Evolutionary conservation across 2,329 filamentous ascomycete species (phyloP), one percentile per base, ranked within the genome.

Genomic region (Tolypocladium ophioglossoides): DNA sequence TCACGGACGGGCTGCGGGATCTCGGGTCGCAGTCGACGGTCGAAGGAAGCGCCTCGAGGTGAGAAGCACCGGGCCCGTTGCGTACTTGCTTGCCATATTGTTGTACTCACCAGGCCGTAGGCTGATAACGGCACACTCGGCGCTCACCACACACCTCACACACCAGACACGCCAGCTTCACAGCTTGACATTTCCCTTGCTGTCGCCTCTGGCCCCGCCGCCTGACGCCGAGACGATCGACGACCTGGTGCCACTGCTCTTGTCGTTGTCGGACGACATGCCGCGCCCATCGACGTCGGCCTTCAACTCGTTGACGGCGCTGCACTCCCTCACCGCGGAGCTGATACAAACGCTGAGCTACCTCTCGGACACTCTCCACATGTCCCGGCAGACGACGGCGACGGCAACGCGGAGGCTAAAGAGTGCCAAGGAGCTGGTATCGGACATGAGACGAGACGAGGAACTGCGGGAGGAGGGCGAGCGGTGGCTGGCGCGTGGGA

Each of bases 331-430:
- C 58, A 91, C 87, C 0, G 75, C 81, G 30, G 87, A 91, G 57
- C 74, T 92, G 32, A 82, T 92, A 10, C 82, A 89, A 63, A 89
- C 89, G 8, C 80, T 99, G 49, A 90, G 89, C 62, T 87, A 90
- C 60, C 77, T 99, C 5, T 90, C 89, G 8, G 94, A 99, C 68
- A 91, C 89, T 4, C 77, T 99, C 37, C 92, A 97, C 70, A 96
- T 97, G 86, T 91, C 87, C 35, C 85, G 90, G 14, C 92, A 97
- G 70, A 87, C 89, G 1, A 94, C 89, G 0, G 87, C 84, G 3
- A 86, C 87, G 11, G 94, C 92, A 2, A 85, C 86, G 2, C 78
- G 94, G 54, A 82, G 90, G 47, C 74, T 99, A 52, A 86, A 87
- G 61, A 88, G 84, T 38, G 91, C 89, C 8, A 88, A 86, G 62